These are phyloP conservation scores for Phylloporus arenicola DNA, from an alignment of 768 basidiomycete genomes.

Conservation along the genomic window DNA sequence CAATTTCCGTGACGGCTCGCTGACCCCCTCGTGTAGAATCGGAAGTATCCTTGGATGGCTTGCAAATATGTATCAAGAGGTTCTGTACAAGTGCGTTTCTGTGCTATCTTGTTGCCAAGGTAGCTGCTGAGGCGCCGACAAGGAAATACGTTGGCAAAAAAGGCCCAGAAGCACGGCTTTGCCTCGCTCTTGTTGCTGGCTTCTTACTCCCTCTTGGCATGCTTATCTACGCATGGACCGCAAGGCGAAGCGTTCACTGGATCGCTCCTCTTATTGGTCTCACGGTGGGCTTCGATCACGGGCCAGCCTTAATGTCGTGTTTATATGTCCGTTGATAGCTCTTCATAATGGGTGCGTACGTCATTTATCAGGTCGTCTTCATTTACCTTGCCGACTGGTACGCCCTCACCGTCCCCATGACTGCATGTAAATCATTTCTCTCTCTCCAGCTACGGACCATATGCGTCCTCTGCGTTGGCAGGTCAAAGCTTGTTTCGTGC, in stretches of 20 bases:
- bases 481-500: conserved; percentile 57
- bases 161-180: conserved; percentile 58
- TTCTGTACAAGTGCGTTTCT: conserved; percentile 41
- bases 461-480: conserved; percentile 64
- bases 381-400: conserved; percentile 63
- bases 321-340: conserved; percentile 28
- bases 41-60: conserved; percentile 48
- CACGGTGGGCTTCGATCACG: conserved; percentile 15
- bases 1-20: not conserved
- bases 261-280: conserved; percentile 36
- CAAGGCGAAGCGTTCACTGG: conserved; percentile 53
- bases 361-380: conserved; percentile 56
- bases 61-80: conserved; percentile 45
- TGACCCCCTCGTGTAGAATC: conserved; percentile 35
- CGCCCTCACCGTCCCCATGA: conserved; percentile 7
- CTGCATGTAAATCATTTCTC: not conserved
- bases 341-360: conserved; percentile 46
- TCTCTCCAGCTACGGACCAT: conserved; percentile 44
- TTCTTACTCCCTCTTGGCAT: conserved; percentile 54
- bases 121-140: conserved; percentile 7
- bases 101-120: not conserved
- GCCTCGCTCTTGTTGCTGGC: conserved; percentile 49
- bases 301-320: conserved; percentile 1
- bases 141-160: conserved; percentile 26
- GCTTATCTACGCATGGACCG: conserved; percentile 72